These are phyloP conservation scores for Ceratobasidium papillatum DNA, from an alignment of 1,284 basidiomycete genomes.

Conservation along the genomic window DNA sequence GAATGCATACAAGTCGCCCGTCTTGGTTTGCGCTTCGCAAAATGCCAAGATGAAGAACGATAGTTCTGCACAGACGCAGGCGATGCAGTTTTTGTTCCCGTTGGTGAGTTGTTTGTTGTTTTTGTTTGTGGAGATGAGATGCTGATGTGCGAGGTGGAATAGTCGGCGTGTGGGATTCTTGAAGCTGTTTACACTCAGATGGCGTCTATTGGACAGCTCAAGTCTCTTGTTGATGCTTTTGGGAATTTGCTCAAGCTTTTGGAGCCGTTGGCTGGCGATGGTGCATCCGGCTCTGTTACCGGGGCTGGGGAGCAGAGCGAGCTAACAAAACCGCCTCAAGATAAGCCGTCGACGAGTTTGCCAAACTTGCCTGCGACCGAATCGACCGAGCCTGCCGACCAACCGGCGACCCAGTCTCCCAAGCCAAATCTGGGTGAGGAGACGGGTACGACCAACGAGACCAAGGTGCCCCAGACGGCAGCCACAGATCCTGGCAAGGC, in stretches of 20 bases:
- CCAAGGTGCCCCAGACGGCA: too few species aligned
- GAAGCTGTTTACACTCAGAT: slow-evolving; percentile 4
- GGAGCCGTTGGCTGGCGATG: too few species aligned
- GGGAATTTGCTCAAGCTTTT: not conserved
- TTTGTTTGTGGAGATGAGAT: not conserved
- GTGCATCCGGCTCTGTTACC: too few species aligned
- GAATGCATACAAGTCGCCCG: not conserved
- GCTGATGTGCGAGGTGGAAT: not conserved
- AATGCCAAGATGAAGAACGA: not conserved
- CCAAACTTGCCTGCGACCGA: too few species aligned
- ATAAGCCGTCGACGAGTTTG: too few species aligned
- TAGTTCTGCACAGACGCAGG: not conserved
- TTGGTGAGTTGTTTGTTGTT: not conserved
- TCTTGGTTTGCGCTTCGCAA: not conserved
- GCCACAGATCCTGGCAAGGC: too few species aligned
- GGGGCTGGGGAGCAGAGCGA: too few species aligned
- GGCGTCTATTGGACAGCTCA: not conserved
- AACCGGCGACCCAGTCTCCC: too few species aligned
- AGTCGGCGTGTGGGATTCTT: not conserved
- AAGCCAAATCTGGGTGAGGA: too few species aligned
- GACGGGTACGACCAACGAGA: too few species aligned
- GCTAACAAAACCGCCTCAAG: too few species aligned
- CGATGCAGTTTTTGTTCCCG: not conserved
- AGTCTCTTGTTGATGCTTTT: not conserved
- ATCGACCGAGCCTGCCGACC: too few species aligned